Evolutionary conservation across 495 filamentous ascomycete genomes (phyloP).

Genomic region (Wilcoxina mikolae): DNA sequence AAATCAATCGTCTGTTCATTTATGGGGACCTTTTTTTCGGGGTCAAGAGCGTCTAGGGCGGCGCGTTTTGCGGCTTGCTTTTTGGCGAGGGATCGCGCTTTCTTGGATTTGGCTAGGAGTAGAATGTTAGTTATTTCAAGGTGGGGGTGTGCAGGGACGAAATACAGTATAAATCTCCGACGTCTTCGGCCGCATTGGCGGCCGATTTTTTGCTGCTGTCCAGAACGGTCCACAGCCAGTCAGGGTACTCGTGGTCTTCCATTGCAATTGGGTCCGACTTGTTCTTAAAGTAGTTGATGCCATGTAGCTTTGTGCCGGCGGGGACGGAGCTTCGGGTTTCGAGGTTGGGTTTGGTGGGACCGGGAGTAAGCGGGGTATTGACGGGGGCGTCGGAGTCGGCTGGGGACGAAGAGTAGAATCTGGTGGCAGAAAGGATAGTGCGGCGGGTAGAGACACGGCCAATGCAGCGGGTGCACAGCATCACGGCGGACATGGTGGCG

Average conservation of each 20-base stretch:
- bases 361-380: constrained; percentile 37
- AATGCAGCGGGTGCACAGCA: constrained; percentile 29
- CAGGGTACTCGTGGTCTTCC: constrained; percentile 74
- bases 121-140: constrained; percentile 2
- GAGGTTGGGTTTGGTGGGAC: constrained; percentile 19
- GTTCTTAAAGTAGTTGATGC: constrained; percentile 76
- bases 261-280: constrained; percentile 54
- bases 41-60: constrained; percentile 46
- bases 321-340: constrained; percentile 37
- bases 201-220: constrained; percentile 37
- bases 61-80: constrained; percentile 49
- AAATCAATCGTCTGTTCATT: constrained; percentile 76
- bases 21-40: constrained; percentile 61
- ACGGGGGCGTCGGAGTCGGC: constrained; percentile 25
- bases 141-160: not conserved
- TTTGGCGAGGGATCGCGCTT: constrained; percentile 52
- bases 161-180: constrained; percentile 62
- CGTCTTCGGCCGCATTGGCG: constrained; percentile 31
- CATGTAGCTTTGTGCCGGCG: constrained; percentile 57
- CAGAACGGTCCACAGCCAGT: constrained; percentile 76
- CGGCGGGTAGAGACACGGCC: constrained; percentile 6
- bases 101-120: constrained; percentile 59
- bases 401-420: constrained; percentile 3
- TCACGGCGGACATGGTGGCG: too few relatives aligned
- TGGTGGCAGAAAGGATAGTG: constrained; percentile 2